A percentile compares a stretch with the other conserved stretches of the same genome.
Evolutionary conservation across 192 early-diverging fungal species (phyloP).

Genomic region (Backusella morwellensis): DNA sequence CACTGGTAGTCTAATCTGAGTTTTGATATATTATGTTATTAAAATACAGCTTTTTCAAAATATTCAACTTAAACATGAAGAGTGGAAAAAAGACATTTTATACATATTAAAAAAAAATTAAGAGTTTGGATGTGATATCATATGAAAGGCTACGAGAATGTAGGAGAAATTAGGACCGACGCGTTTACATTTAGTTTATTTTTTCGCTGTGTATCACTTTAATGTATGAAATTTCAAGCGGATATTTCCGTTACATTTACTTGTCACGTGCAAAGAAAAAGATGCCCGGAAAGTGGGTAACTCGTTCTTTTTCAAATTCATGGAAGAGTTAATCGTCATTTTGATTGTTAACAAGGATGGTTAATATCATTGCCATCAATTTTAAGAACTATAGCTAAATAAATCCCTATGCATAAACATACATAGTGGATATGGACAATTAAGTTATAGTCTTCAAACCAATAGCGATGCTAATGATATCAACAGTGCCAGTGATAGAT

Average conservation of each 20-base stretch:
- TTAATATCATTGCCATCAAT: not conserved
- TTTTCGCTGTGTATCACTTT: not conserved
- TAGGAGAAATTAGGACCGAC: not conserved
- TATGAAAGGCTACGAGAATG: not conserved
- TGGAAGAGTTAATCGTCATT: not conserved
- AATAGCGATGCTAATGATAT: not conserved
- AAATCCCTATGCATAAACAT: not conserved
- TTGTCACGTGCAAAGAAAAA: not conserved
- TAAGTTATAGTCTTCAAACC: not conserved
- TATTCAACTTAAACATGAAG: not conserved
- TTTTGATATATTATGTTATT: not conserved
- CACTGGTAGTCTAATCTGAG: not conserved
- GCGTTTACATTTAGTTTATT: not conserved
- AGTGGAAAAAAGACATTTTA: not conserved
- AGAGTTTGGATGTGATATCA: constrained; percentile 2
- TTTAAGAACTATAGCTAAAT: not conserved
- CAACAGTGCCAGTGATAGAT: not conserved
- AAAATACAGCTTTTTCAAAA: not conserved
- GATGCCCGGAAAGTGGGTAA: not conserved
- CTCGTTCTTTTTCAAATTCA: not conserved
- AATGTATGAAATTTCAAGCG: constrained; percentile 1
- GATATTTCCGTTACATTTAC: not conserved
- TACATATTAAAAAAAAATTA: not conserved
- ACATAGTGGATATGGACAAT: not conserved
- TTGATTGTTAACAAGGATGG: not conserved